Evolutionary conservation across 2,329 filamentous ascomycete genomes (phyloP).

Genomic region (Fusarium longipes): DNA sequence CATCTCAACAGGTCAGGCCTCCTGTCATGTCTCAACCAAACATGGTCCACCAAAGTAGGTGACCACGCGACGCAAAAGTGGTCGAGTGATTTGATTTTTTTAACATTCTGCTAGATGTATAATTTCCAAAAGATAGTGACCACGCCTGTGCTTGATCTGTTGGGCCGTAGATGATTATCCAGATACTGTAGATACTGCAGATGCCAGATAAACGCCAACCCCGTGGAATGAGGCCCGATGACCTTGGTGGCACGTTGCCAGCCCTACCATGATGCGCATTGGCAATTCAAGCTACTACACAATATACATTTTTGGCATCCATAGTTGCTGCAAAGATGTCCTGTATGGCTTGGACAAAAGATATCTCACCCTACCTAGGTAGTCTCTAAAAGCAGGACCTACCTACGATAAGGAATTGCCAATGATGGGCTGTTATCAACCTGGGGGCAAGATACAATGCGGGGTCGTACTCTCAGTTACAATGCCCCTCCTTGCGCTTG

Average conservation of each 20-base stretch:
- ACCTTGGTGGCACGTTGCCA: slow-evolving; percentile 9
- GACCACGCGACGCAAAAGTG: slow-evolving; percentile 23
- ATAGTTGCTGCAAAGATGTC: neutral
- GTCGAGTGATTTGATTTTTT: neutral
- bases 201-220: slow-evolving; percentile 3
- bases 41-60: neutral
- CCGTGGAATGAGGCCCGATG: slow-evolving; percentile 13
- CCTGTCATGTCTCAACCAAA: slow-evolving; percentile 15
- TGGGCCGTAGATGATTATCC: slow-evolving; percentile 27
- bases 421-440: slow-evolving; percentile 26
- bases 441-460: slow-evolving; percentile 6
- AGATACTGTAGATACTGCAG: too few relatives aligned
- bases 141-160: neutral
- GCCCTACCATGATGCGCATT: slow-evolving; percentile 13
- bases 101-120: neutral
- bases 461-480: slow-evolving; percentile 28
- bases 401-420: slow-evolving; percentile 17
- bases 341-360: neutral
- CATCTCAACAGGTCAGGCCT: slow-evolving; percentile 6
- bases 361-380: neutral
- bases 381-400: neutral
- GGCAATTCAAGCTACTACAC: neutral
- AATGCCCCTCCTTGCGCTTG: too few relatives aligned
- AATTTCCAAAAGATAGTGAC: slow-evolving; percentile 4
- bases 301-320: slow-evolving; percentile 1